Evolutionary conservation across 352 stramenopile species (phyloP), one percentile per base, ranked within the genome.

Genomic region (Pythium dissimile): DNA sequence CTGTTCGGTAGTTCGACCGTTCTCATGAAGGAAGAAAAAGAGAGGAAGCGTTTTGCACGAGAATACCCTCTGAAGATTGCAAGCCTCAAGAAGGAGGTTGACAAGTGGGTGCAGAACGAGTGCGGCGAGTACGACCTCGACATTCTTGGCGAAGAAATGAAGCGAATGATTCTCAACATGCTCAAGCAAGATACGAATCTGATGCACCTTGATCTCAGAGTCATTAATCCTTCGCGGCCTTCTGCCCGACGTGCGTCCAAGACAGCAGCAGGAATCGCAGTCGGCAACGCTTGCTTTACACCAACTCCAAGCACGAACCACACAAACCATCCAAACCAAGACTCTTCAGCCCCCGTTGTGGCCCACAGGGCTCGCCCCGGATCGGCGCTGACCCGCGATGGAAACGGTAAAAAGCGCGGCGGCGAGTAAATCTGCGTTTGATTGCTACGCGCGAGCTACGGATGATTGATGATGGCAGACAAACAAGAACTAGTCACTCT

Each of bases 101-200:
- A 73, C 5, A 87, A 89, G 26, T 93, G 84, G 82, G 52, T 78
- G 21, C 54, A 84, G 34, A 89, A 92, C 47, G 80, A 89, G 66
- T 64, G 78, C 37, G 74, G 76, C 27, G 80, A 89, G 32, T 95
- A 80, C 30, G 72, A 95, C 28, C 55, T 92, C 42, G 73, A 71
- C 18, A 67, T 95, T 20, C 68, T 95, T 5, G 83, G 85, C 23
- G 66, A 85, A 16, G 72, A 89, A 21, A 69, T 95, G 44, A 89
- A 92, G 55, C 77, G 72, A 1, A 54, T 91, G 10, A 30, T 95
- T 4, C 28, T 84, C 30, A 77, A 93, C 39, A 93, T 89, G 81
- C 79, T 94, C 71, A 88, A 90, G 49, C 86, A 73, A 2, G 66
- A 94, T 61, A 95, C 83, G 1, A 79, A 71, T 8, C 69, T 95